Evolutionary conservation across 1,284 basidiomycete genomes (phyloP).

Genomic region (Mrakiaceae sp.): DNA sequence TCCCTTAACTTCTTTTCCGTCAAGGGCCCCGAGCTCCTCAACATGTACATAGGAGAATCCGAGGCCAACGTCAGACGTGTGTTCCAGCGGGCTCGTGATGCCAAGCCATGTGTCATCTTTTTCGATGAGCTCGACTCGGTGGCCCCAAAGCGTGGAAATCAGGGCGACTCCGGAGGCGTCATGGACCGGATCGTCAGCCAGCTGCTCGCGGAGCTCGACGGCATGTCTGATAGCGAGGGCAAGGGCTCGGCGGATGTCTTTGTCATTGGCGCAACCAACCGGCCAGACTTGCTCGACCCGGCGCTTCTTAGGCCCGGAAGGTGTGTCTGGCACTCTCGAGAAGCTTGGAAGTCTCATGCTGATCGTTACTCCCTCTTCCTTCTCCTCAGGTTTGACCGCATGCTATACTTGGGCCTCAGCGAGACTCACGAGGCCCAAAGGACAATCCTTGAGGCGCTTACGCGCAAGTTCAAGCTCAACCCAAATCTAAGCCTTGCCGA

Average conservation of each 20-base stretch:
- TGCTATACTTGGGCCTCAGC: constrained; percentile 93
- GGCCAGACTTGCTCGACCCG: constrained; percentile 88
- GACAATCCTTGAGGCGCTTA: constrained; percentile 79
- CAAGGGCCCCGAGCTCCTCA: constrained; percentile 90
- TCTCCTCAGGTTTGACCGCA: constrained; percentile 71
- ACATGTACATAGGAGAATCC: constrained; percentile 98
- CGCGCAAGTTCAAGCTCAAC: constrained; percentile 80
- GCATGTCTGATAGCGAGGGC: constrained; percentile 56
- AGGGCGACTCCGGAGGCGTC: constrained; percentile 90
- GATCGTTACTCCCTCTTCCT: background rate
- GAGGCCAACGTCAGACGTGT: constrained; percentile 89
- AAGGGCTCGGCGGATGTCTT: constrained; percentile 62
- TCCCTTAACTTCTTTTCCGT: constrained; percentile 91
- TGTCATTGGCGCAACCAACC: constrained; percentile 95
- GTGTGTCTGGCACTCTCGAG: constrained; percentile 32
- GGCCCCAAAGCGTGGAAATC: constrained; percentile 88
- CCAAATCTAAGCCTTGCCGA: constrained; percentile 51
- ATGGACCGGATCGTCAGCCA: constrained; percentile 98
- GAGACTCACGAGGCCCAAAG: constrained; percentile 76
- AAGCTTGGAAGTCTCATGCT: constrained; percentile 4
- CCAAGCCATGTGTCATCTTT: constrained; percentile 85
- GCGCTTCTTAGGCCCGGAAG: constrained; percentile 86
- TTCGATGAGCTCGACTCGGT: constrained; percentile 97
- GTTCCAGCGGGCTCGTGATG: constrained; percentile 83
- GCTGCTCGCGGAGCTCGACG: constrained; percentile 89